Evolutionary conservation across 257 asterid species (phyloP), one percentile per base, ranked within the genome.

Genomic region (Nicotiana sylvestris): DNA sequence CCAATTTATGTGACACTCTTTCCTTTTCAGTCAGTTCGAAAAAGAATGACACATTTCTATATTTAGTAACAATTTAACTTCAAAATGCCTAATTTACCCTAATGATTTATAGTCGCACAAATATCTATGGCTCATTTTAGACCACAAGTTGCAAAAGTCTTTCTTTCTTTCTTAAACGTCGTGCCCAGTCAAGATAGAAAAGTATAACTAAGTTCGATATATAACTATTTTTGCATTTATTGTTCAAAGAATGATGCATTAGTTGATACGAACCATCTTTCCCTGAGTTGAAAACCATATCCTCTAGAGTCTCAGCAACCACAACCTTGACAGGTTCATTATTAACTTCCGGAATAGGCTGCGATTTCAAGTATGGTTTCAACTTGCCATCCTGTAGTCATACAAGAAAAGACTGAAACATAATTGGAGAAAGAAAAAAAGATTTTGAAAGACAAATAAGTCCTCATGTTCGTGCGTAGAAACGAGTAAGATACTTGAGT

Each of bases 281-380:
- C 56, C 94, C 93, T 9, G 97, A 94, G 65, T 90, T 91, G 89
- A 91, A 86, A 46, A 93, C 95, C 72, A 87, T 51, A 58, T 93
- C 97, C 37, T 92, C 86, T 60, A 95, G 83, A 90, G 88, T 93
- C 86, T 90, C 86, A 21, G 90, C 87, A 62, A 95, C 98, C 5
- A 92, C 93, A 82, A 92, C 95, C 86, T 95, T 95, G 58, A 95
- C 98, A 17, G 98, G 94, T 85, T 93, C 98, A 67, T 90, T 72
- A 43, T 92, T 90, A 46, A 83, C 90, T 89, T 93, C 95, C 0
- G 98, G 98, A 84, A 95, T 88, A 76, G 97, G 94, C 86, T 88
- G 91, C 10, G 98, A 95, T 82, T 81, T 93, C 2, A 91, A 84
- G 81, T 72, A 91, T 35, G 92, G 96, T 87, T 89, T 81, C 90